Conservation (phyloP, 768 basidiomycete genomes). For the Pleurotus tuoliensis region DNA sequence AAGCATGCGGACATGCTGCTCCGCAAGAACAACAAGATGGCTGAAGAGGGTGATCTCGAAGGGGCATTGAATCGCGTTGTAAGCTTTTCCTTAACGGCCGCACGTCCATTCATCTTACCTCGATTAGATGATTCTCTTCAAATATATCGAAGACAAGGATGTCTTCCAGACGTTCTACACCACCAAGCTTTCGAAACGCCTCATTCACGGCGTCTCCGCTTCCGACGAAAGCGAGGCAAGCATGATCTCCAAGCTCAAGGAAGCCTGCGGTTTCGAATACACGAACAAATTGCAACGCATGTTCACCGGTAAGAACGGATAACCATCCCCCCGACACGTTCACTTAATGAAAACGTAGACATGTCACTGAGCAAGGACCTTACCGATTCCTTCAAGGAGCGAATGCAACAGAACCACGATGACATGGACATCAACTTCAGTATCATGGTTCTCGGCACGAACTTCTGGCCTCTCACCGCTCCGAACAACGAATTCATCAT, state of each 20-base stretch:
- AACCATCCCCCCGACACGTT: background rate
- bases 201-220: conserved; percentile 86
- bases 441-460: conserved; percentile 91
- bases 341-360: conserved; percentile 41
- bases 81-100: conserved; percentile 30
- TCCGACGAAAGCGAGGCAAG: conserved; percentile 96
- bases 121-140: conserved; percentile 92
- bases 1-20: conserved; percentile 88
- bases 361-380: conserved; percentile 95
- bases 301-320: conserved; percentile 54
- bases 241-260: conserved; percentile 98
- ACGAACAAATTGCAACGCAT: conserved; percentile 94
- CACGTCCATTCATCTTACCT: conserved; percentile 13
- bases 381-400: conserved; percentile 91
- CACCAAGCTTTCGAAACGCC: conserved; percentile 87
- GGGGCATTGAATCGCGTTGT: conserved; percentile 88
- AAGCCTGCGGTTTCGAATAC: conserved; percentile 95
- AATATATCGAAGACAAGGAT: conserved; percentile 98
- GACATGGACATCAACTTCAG: conserved; percentile 89
- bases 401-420: conserved; percentile 82
- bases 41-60: conserved; percentile 89
- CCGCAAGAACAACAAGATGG: conserved; percentile 93
- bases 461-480: conserved; percentile 91
- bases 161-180: conserved; percentile 98
- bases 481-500: conserved; percentile 85